Percentiles rank a stretch among this genome's conserved stretches.
Evolutionary conservation across 164 flowering plant genomes (phyloP).

Genomic region (Magnolia officinalis): DNA sequence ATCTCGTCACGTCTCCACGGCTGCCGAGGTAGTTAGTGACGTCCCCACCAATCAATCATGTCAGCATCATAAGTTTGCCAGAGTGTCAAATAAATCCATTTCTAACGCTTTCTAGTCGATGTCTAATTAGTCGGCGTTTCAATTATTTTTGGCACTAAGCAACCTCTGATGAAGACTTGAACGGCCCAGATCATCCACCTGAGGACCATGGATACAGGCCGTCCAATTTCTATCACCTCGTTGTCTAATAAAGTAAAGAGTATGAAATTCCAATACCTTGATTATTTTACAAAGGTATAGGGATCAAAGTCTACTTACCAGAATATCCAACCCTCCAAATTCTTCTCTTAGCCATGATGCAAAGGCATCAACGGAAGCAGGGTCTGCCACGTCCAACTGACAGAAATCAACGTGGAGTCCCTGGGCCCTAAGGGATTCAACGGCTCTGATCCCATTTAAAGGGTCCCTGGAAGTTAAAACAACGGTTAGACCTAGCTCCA

Average conservation of each 20-base stretch:
- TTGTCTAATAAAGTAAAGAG: too few species aligned
- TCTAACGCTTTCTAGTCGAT: too few species aligned
- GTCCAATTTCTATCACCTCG: too few species aligned
- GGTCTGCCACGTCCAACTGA: slow-evolving; percentile 54
- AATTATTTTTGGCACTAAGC: too few species aligned
- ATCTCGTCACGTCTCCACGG: too few species aligned
- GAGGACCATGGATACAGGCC: background rate
- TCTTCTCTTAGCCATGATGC: slow-evolving; percentile 38
- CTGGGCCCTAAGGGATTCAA: slow-evolving; percentile 30
- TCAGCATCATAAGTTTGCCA: too few species aligned
- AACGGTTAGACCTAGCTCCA: slow-evolving; percentile 65
- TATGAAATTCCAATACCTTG: too few species aligned
- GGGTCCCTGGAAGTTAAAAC: slow-evolving; percentile 64
- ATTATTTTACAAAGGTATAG: background rate
- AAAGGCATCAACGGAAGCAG: slow-evolving; percentile 47
- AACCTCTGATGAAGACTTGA: too few species aligned
- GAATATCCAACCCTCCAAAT: slow-evolving; percentile 54
- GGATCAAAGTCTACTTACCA: slow-evolving; percentile 37
- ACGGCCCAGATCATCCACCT: background rate
- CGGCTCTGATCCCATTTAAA: slow-evolving; percentile 44
- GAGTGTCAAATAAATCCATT: too few species aligned
- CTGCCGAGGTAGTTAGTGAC: too few species aligned
- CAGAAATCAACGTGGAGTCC: slow-evolving; percentile 45
- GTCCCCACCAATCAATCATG: too few species aligned
- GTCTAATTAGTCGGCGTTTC: too few species aligned